A percentile compares a stretch with the other conserved stretches of the same genome.
Evolutionary conservation across 345 rosid species (phyloP).

Genomic region (Lepidium aucheri): DNA sequence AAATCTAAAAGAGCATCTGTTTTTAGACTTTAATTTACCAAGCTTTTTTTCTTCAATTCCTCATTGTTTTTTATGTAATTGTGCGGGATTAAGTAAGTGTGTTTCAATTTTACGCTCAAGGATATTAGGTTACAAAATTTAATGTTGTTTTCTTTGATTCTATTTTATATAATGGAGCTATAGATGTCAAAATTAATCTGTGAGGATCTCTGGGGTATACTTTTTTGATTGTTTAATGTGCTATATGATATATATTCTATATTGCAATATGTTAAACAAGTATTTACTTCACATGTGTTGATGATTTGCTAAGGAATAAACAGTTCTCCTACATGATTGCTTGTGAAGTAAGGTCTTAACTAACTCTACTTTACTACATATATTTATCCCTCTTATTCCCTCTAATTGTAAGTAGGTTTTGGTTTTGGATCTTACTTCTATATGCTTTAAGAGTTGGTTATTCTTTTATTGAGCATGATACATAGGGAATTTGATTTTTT

Average conservation of each 20-base stretch:
- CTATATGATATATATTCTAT: slow-evolving; percentile 14
- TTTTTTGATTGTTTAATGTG: background rate
- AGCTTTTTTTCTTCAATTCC: too few species aligned
- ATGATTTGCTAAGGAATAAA: slow-evolving; percentile 59
- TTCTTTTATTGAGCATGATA: background rate
- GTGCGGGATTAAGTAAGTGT: too few species aligned
- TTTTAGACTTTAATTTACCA: too few species aligned
- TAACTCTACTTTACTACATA: background rate
- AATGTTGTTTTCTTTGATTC: too few species aligned
- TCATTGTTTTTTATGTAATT: too few species aligned
- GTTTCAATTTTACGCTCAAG: too few species aligned
- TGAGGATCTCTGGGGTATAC: too few species aligned
- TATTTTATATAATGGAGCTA: too few species aligned
- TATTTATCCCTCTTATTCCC: background rate
- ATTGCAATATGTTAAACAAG: slow-evolving; percentile 64
- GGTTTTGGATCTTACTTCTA: slow-evolving; percentile 1
- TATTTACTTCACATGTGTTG: slow-evolving; percentile 67
- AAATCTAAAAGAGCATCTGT: too few species aligned
- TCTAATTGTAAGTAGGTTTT: background rate
- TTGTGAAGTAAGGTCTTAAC: slow-evolving; percentile 65
- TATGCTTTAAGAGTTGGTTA: background rate
- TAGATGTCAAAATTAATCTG: too few species aligned
- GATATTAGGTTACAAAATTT: too few species aligned
- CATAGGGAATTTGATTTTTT: background rate
- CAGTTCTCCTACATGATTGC: slow-evolving; percentile 87